Conservation (phyloP, 352 stramenopile genomes). For the Globisporangium ultimum region DNA sequence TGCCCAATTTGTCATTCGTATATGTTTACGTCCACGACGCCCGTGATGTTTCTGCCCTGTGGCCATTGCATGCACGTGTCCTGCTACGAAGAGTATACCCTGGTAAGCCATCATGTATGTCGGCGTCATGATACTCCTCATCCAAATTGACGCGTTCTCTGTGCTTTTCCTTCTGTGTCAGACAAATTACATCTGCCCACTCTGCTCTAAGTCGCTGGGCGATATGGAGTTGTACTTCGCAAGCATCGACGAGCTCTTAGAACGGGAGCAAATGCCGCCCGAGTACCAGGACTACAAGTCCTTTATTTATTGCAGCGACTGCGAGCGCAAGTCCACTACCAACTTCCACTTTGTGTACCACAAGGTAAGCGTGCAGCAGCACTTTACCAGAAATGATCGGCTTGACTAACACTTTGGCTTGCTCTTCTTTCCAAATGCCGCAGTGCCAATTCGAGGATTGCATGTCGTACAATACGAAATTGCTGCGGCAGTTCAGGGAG, state of each 20-base stretch:
- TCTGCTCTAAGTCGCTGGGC: constrained; percentile 94
- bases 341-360: constrained; percentile 87
- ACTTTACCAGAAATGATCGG: not conserved
- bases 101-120: constrained; percentile 31
- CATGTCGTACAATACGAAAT: constrained; percentile 83
- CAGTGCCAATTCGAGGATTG: constrained; percentile 77
- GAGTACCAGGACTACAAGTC: constrained; percentile 77
- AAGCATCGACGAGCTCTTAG: constrained; percentile 80
- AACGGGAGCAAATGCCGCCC: constrained; percentile 72
- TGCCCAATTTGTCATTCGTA: constrained; percentile 94
- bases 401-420: not conserved
- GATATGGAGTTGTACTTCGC: constrained; percentile 92
- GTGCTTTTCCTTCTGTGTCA: constrained; percentile 14
- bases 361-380: constrained; percentile 42
- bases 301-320: constrained; percentile 85
- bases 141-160: not conserved
- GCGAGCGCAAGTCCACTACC: constrained; percentile 78
- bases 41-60: constrained; percentile 93
- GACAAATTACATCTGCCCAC: constrained; percentile 93
- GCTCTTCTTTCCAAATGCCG: not conserved
- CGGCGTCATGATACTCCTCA: too few relatives aligned
- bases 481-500: constrained; percentile 75
- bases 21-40: constrained; percentile 96
- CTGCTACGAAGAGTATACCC: constrained; percentile 94
- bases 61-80: constrained; percentile 96